These are phyloP conservation scores for Trichoderma atroviride DNA, from an alignment of 2,329 filamentous ascomycete genomes.

Conservation along the genomic window DNA sequence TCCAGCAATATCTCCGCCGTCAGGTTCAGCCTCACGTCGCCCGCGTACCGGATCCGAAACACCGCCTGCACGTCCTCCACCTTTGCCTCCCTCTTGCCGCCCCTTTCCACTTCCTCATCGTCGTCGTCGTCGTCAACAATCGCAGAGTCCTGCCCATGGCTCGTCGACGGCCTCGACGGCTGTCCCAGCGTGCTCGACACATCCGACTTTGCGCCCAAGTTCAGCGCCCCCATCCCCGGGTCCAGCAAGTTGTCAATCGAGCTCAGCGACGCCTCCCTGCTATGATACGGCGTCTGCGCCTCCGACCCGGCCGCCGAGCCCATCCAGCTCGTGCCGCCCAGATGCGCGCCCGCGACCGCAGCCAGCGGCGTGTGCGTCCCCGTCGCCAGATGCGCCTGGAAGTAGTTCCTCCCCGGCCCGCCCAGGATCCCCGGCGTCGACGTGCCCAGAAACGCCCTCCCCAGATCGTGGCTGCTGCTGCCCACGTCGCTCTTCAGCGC, in stretches of 20 bases:
- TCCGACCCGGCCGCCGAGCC: constrained; percentile 31
- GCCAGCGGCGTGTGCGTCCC: constrained; percentile 79
- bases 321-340: constrained; percentile 43
- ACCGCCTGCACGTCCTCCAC: constrained; percentile 91
- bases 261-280: constrained; percentile 51
- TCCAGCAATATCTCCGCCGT: constrained; percentile 95
- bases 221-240: constrained; percentile 36
- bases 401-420: constrained; percentile 78
- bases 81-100: constrained; percentile 66
- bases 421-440: constrained; percentile 68
- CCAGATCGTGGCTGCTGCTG: constrained; percentile 47
- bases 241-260: constrained; percentile 48
- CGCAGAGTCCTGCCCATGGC: constrained; percentile 50
- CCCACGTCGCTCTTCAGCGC: constrained; percentile 40
- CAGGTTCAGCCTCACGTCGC: constrained; percentile 82
- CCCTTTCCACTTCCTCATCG: neutral
- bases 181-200: constrained; percentile 61
- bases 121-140: constrained; percentile 43
- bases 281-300: constrained; percentile 40
- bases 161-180: constrained; percentile 61
- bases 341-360: constrained; percentile 70
- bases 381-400: constrained; percentile 76
- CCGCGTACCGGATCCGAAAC: constrained; percentile 85
- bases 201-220: constrained; percentile 61
- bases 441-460: constrained; percentile 60